phyloP scores from a whole-genome alignment of 108 stramenopile genomes.

The Nannochloropsis granulata region DNA sequence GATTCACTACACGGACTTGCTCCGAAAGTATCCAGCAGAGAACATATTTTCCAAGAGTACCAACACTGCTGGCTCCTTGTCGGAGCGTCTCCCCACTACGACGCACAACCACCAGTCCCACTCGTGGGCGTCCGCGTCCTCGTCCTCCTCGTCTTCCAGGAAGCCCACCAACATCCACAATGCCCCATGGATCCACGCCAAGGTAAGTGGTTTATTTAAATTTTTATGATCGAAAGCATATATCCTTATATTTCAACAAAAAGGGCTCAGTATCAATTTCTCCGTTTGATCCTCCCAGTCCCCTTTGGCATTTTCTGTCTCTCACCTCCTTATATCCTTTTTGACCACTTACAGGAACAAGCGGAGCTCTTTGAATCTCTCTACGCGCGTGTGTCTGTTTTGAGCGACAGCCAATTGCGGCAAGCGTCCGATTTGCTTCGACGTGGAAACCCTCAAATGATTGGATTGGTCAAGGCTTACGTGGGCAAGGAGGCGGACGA shows the following conservation, averaged over 20 bases:
- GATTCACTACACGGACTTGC: neutral
- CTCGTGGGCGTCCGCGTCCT: neutral
- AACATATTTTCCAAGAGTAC: neutral
- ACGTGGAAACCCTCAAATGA: neutral
- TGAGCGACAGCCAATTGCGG: neutral
- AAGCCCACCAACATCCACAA: neutral
- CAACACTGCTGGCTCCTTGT: neutral
- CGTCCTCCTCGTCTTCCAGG: neutral
- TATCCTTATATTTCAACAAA: too few species aligned
- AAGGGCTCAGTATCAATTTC: too few species aligned
- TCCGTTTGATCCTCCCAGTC: too few species aligned
- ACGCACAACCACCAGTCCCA: neutral
- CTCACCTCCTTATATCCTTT: neutral
- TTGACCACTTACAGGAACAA: neutral
- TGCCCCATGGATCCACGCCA: neutral
- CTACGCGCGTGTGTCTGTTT: neutral
- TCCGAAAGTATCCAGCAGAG: neutral
- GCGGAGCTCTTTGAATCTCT: neutral
- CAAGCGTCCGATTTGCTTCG: neutral
- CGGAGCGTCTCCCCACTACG: neutral
- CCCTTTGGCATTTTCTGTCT: too few species aligned
- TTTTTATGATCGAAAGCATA: too few species aligned
- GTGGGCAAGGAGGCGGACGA: neutral
- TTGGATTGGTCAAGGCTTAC: neutral
- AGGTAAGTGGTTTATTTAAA: neutral